Evolutionary conservation across 768 basidiomycete genomes (phyloP).

Genomic region (Termitomyces sp.): DNA sequence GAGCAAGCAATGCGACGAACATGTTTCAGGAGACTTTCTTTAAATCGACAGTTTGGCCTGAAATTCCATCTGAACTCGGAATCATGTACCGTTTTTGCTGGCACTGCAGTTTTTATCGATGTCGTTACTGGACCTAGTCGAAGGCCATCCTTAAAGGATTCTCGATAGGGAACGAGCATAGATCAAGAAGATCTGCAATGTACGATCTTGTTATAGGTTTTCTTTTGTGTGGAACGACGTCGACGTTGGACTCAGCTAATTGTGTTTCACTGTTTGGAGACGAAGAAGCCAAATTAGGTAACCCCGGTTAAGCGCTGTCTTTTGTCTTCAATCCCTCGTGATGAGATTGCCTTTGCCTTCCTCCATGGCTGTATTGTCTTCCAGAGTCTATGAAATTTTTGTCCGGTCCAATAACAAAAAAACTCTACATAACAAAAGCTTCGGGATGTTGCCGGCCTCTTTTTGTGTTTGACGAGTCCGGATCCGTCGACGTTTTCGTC

Average conservation of each 20-base stretch:
- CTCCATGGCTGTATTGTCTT: constrained; percentile 22
- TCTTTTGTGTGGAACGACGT: constrained; percentile 15
- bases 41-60: background rate
- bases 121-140: background rate
- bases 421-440: constrained; percentile 16
- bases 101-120: constrained; percentile 3
- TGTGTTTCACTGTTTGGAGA: too few relatives aligned
- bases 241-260: constrained; percentile 7
- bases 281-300: constrained; percentile 15
- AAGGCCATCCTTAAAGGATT: constrained; percentile 9
- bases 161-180: background rate
- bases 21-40: background rate
- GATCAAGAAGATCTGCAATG: constrained; percentile 7
- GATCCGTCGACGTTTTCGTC: constrained; percentile 15
- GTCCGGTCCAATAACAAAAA: constrained; percentile 15
- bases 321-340: constrained; percentile 20
- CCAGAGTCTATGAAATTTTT: constrained; percentile 12
- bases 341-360: constrained; percentile 12
- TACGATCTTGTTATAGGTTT: constrained; percentile 8
- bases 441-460: constrained; percentile 14
- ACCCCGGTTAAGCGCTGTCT: constrained; percentile 16
- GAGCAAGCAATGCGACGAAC: background rate
- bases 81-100: background rate
- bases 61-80: background rate
- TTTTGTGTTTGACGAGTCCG: constrained; percentile 20